phyloP scores from a whole-genome alignment of 345 rosid species.

The Hibiscus syriacus region DNA sequence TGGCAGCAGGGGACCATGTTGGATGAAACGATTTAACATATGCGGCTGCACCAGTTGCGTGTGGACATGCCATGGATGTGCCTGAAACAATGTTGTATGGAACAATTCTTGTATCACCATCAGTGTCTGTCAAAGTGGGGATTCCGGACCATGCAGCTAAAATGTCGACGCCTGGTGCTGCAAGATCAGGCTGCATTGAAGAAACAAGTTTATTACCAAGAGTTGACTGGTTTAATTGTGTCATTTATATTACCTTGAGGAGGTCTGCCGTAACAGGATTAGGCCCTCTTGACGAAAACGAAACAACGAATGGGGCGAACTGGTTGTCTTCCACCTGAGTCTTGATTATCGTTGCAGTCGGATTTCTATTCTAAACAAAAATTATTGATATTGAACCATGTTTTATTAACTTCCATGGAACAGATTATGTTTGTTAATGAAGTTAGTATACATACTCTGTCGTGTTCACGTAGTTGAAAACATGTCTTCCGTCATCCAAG shows the following conservation, averaged over 20 bases:
- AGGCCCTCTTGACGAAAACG: conserved; percentile 52
- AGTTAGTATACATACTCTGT: not conserved
- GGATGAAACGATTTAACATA: conserved; percentile 8
- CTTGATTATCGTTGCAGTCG: conserved; percentile 24
- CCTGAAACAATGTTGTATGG: conserved; percentile 3
- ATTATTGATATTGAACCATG: not conserved
- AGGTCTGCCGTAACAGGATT: conserved; percentile 31
- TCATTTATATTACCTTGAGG: conserved; percentile 30
- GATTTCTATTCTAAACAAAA: conserved; percentile 9
- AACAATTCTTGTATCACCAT: not conserved
- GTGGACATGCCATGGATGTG: conserved; percentile 16
- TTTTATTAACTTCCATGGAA: not conserved
- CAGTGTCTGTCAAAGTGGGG: not conserved
- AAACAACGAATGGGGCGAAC: conserved; percentile 4
- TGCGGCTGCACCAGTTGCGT: conserved; percentile 4
- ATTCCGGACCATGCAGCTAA: conserved; percentile 8
- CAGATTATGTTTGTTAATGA: not conserved
- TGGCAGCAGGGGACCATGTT: conserved; percentile 10
- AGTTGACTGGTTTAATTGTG: not conserved
- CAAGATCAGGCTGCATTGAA: not conserved
- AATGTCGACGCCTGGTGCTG: conserved; percentile 13
- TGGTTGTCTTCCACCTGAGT: not conserved
- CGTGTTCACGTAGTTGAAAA: not conserved
- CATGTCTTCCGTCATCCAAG: not conserved
- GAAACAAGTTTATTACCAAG: not conserved